Evolutionary conservation across 2,329 filamentous ascomycete species (phyloP).

Genomic region (Chalaropsis ovoidea): DNA sequence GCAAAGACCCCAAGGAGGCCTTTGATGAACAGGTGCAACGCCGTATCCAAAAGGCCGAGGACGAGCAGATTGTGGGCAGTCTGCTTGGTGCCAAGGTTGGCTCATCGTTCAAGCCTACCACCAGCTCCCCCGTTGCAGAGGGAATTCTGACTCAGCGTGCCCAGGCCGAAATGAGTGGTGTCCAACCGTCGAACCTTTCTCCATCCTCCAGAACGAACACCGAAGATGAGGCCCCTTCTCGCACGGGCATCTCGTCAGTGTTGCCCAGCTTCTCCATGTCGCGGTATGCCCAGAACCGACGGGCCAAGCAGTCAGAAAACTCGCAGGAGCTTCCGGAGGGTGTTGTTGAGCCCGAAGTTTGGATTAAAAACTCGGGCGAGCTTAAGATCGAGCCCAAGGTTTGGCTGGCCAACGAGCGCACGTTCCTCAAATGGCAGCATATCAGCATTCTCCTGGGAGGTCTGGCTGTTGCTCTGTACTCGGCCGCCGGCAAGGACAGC

Average conservation of each 20-base stretch:
- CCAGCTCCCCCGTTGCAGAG: constrained; percentile 57
- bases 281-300: constrained; percentile 55
- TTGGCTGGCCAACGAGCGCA: constrained; percentile 96
- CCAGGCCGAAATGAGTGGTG: constrained; percentile 30
- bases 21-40: constrained; percentile 87
- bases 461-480: constrained; percentile 75
- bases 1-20: constrained; percentile 79
- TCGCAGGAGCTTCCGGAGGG: constrained; percentile 61
- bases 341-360: constrained; percentile 70
- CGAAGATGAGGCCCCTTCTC: constrained; percentile 31
- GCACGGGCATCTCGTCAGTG: constrained; percentile 50
- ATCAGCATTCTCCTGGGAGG: constrained; percentile 79
- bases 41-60: constrained; percentile 68
- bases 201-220: constrained; percentile 31
- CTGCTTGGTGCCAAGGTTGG: constrained; percentile 55
- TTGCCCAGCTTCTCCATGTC: constrained; percentile 76
- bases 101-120: constrained; percentile 47
- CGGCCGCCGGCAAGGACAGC: constrained; percentile 71
- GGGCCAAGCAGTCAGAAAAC: constrained; percentile 32
- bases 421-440: constrained; percentile 98
- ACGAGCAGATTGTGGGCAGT: constrained; percentile 81
- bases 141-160: constrained; percentile 42
- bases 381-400: constrained; percentile 94
- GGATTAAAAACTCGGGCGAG: constrained; percentile 91
- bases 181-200: constrained; percentile 23